Percentiles rank a stretch among this genome's conserved stretches.
phyloP scores from a whole-genome alignment of 2,329 filamentous ascomycete genomes.

The Mariannaea sp. region DNA sequence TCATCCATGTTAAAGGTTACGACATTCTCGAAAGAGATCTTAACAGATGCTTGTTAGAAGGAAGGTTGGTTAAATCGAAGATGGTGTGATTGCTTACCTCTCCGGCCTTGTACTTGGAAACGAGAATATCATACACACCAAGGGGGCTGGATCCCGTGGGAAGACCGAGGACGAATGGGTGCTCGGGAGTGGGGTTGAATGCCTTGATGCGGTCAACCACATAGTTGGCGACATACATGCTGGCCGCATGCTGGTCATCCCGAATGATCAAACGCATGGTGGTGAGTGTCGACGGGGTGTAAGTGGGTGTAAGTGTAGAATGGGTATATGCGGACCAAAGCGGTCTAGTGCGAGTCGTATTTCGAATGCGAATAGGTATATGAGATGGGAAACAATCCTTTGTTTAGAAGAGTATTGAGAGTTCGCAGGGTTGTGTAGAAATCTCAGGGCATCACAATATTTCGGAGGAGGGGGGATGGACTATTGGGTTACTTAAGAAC shows the following conservation, averaged over 20 bases:
- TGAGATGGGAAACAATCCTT: slow-evolving; percentile 2
- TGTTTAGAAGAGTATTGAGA: not conserved
- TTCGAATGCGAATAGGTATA: not conserved
- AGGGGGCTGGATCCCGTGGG: slow-evolving; percentile 84
- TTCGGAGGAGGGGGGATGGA: slow-evolving; percentile 1
- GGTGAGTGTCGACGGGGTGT: slow-evolving; percentile 24
- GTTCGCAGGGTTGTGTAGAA: slow-evolving; percentile 9
- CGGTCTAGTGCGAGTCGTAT: slow-evolving; percentile 7
- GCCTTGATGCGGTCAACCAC: slow-evolving; percentile 81
- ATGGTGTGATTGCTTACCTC: slow-evolving; percentile 47
- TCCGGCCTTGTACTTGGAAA: slow-evolving; percentile 71
- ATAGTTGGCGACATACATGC: slow-evolving; percentile 79
- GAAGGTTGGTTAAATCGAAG: not conserved
- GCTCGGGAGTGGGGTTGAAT: slow-evolving; percentile 72
- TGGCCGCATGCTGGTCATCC: slow-evolving; percentile 70
- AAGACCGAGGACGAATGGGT: slow-evolving; percentile 81
- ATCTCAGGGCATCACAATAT: slow-evolving; percentile 1
- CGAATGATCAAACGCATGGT: slow-evolving; percentile 83
- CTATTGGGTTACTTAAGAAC: slow-evolving; percentile 18
- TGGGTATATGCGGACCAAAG: slow-evolving; percentile 13
- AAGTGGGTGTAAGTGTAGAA: slow-evolving; percentile 12
- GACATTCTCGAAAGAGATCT: slow-evolving; percentile 86
- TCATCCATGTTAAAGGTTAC: slow-evolving; percentile 96
- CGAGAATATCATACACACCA: slow-evolving; percentile 76
- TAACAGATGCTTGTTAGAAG: slow-evolving; percentile 23